These are phyloP conservation scores for Chytridium lagenaria DNA, from an alignment of 371 early-diverging fungal species.

Conservation along the genomic window DNA sequence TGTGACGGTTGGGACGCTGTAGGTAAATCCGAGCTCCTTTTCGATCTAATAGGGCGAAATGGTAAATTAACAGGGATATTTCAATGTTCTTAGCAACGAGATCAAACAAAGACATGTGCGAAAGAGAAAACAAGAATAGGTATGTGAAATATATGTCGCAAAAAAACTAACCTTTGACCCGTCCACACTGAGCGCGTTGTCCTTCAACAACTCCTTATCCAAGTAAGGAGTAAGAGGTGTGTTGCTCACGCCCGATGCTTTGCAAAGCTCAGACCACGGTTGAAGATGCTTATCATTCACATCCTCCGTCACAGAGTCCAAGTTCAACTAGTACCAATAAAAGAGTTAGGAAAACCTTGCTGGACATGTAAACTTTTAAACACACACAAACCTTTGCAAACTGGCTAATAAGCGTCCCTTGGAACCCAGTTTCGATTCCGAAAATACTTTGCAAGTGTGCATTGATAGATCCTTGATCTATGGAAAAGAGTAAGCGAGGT, in stretches of 20 bases:
- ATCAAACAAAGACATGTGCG: no score
- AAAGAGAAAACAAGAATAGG: no score
- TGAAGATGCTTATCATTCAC: slow-evolving; percentile 88
- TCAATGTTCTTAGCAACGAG: no score
- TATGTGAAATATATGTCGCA: neutral
- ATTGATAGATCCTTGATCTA: slow-evolving; percentile 84
- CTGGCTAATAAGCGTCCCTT: slow-evolving; percentile 76
- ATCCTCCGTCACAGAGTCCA: slow-evolving; percentile 84
- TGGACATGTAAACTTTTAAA: no score
- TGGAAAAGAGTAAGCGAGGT: neutral
- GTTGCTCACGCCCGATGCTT: slow-evolving; percentile 66
- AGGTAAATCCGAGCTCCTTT: slow-evolving; percentile 71
- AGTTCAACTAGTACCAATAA: slow-evolving; percentile 61
- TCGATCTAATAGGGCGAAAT: slow-evolving; percentile 56
- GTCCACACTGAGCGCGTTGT: slow-evolving; percentile 77
- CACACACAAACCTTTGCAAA: slow-evolving; percentile 79
- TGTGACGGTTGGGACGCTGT: slow-evolving; percentile 72
- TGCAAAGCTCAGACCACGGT: slow-evolving; percentile 64
- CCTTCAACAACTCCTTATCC: slow-evolving; percentile 86
- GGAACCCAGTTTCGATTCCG: slow-evolving; percentile 83
- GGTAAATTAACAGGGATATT: no score
- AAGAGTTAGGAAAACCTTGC: no score
- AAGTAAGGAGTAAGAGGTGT: slow-evolving; percentile 94
- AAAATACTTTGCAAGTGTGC: slow-evolving; percentile 72
- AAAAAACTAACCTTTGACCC: slow-evolving; percentile 63